Evolutionary conservation across 1,284 basidiomycete species (phyloP).

Genomic region (Tetrapyrgos nigripes): DNA sequence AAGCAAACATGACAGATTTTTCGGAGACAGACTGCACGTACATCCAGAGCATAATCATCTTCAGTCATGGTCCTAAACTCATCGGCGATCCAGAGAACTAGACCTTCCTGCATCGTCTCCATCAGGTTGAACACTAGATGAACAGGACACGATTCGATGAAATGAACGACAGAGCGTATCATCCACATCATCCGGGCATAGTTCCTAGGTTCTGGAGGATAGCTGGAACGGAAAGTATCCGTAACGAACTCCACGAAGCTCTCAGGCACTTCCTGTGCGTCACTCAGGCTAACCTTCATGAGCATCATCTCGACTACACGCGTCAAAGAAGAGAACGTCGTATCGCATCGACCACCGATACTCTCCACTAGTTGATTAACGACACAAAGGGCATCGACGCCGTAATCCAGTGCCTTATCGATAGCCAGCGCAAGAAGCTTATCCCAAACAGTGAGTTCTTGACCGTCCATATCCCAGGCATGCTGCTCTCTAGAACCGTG

Average conservation of each 20-base stretch:
- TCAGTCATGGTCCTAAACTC: slow-evolving; percentile 52
- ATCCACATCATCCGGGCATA: slow-evolving; percentile 65
- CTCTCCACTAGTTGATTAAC: slow-evolving; percentile 59
- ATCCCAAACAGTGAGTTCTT: slow-evolving; percentile 66
- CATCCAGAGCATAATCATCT: slow-evolving; percentile 63
- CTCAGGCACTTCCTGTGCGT: slow-evolving; percentile 54
- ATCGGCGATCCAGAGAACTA: slow-evolving; percentile 70
- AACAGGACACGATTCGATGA: slow-evolving; percentile 60
- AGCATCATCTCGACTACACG: slow-evolving; percentile 68
- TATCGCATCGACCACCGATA: slow-evolving; percentile 51
- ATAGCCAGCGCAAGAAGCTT: slow-evolving; percentile 56
- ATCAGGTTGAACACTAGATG: slow-evolving; percentile 52
- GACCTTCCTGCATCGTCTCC: slow-evolving; percentile 56
- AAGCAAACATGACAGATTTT: slow-evolving; percentile 12
- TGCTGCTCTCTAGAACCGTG: slow-evolving; percentile 44
- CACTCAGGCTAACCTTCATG: slow-evolving; percentile 50
- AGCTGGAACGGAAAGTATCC: slow-evolving; percentile 62
- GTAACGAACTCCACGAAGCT: slow-evolving; percentile 61
- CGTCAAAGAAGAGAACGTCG: slow-evolving; percentile 47
- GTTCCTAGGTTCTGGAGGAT: slow-evolving; percentile 66
- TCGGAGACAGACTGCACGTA: slow-evolving; percentile 35
- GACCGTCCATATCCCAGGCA: slow-evolving; percentile 59
- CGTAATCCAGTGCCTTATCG: slow-evolving; percentile 63
- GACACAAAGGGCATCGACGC: slow-evolving; percentile 55
- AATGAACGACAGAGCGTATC: slow-evolving; percentile 55